Base-by-base conservation (phyloP, 495 filamentous ascomycete genomes). In the Chaetomidium leptoderma region DNA sequence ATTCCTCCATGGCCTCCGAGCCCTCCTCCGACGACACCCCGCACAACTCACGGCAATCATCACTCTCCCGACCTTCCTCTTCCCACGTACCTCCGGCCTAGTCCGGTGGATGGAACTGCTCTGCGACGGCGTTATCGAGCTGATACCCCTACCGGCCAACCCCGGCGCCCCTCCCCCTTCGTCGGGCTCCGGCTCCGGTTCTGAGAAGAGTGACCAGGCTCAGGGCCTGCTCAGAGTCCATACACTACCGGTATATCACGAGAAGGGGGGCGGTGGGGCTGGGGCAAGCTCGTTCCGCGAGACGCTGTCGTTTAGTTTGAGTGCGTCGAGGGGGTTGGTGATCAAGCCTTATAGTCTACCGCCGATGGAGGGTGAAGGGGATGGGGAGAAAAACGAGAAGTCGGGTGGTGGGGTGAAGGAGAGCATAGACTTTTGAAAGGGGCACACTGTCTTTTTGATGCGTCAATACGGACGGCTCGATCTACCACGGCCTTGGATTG, bases 281-380 rank as follows among this genome's bases (percentile, higher is more conserved):
- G 87, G 83, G 59, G 76, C 74, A 40, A 80, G 81, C 48, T 77
- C 74, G n/a, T 78, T 86, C 51, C 85, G 89, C 10, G 87, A 93
- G 66, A 90, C 97, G 67, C 79, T 95, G 71, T 90, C 90, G 16
- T 98, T 98, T 71, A 91, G 81, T 43, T 72, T 97, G 32, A 95
- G 90, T 66, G 80, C 89, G 62, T 85, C 86, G 58, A 90, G 81
- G 65, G 80, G 82, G 1, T 85, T 98, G 63, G 82, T 87, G 59
- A 91, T 98, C 59, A 90, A 86, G 71, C 87, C 89, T 8, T 98
- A 88, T 70, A 92, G 86, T 70, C 74, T 98, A 48, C 95, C 95
- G 35, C 93, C 93, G 2, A 80, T 90, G n/a, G 89, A 90, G 39
- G 89, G 84, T 5, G 90, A 93, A 57, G 79, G 77, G 39, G 85